Percentiles rank a stretch among this genome's conserved stretches.
These are phyloP conservation scores for Begonia loranthoides DNA, from an alignment of 306 rosid genomes.

Conservation along the genomic window DNA sequence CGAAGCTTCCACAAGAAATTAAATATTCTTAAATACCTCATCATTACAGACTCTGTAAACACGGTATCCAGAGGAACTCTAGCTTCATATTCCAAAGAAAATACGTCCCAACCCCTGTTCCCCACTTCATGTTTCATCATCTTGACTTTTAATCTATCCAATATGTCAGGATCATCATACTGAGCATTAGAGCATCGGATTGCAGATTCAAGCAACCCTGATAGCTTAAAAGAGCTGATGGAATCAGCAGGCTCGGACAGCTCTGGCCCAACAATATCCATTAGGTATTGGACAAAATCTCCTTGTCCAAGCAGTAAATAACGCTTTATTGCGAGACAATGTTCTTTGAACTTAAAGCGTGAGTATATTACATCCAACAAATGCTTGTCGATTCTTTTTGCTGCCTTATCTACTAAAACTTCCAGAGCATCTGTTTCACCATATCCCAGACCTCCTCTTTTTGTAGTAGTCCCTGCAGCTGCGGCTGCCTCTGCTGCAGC, in stretches of 20 bases:
- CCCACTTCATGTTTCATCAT: constrained; percentile 97
- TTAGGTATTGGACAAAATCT: constrained; percentile 90
- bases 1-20: constrained; percentile 96
- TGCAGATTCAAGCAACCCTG: constrained; percentile 88
- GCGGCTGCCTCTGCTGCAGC: constrained; percentile 70
- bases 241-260: constrained; percentile 94
- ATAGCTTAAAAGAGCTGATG: constrained; percentile 80
- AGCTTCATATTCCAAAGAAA: constrained; percentile 88
- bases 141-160: constrained; percentile 86
- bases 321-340: constrained; percentile 89
- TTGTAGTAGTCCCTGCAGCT: constrained; percentile 57
- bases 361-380: constrained; percentile 72
- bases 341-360: constrained; percentile 82
- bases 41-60: constrained; percentile 91
- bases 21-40: constrained; percentile 75
- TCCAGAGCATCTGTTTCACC: constrained; percentile 93
- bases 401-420: constrained; percentile 77
- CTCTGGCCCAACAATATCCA: constrained; percentile 95
- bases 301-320: constrained; percentile 90
- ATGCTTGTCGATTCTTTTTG: constrained; percentile 87
- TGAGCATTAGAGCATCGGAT: constrained; percentile 90
- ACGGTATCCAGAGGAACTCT: constrained; percentile 83
- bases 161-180: constrained; percentile 82
- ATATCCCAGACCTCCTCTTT: constrained; percentile 80
- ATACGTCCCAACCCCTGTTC: constrained; percentile 96